Percentiles rank a stretch among this genome's conserved stretches.
Conservation (phyloP, 2,329 filamentous ascomycete species). For the Monilinia fructicola region DNA sequence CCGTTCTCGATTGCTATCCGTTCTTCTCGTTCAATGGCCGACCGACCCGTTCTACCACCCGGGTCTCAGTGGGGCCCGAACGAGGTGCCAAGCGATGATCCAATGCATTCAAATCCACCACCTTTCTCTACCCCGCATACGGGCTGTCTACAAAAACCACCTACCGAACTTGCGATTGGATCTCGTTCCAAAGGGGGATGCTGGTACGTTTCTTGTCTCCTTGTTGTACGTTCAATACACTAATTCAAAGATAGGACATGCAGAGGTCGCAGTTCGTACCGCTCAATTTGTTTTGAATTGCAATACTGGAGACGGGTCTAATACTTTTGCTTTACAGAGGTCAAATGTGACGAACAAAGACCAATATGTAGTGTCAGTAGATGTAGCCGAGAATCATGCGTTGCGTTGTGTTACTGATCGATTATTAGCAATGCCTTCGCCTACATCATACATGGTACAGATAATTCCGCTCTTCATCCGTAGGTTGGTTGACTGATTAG, state of each 20-base stretch:
- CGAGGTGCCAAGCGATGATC: not conserved
- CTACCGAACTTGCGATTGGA: not conserved
- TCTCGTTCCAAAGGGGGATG: constrained; percentile 10
- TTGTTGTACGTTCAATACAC: not conserved
- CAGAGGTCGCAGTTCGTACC: constrained; percentile 19
- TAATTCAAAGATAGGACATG: constrained; percentile 15
- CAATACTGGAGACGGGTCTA: not conserved
- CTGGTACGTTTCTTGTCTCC: constrained; percentile 6
- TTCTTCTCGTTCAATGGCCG: not conserved
- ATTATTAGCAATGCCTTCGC: constrained; percentile 12
- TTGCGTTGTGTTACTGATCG: not conserved
- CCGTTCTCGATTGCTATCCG: not conserved
- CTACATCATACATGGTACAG: constrained; percentile 1
- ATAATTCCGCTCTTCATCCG: not conserved
- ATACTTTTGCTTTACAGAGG: constrained; percentile 9
- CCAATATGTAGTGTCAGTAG: constrained; percentile 7
- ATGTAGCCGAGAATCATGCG: not conserved
- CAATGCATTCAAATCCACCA: not conserved
- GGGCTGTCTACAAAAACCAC: not conserved
- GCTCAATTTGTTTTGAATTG: not conserved
- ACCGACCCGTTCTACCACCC: not conserved
- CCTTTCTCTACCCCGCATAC: not conserved
- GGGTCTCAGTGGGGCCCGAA: not conserved
- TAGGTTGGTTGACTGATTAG: not conserved
- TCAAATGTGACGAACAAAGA: constrained; percentile 17